Evolutionary conservation across 2,329 filamentous ascomycete species (phyloP), one percentile per base, ranked within the genome.

Genomic region (Fusarium ambrosium): DNA sequence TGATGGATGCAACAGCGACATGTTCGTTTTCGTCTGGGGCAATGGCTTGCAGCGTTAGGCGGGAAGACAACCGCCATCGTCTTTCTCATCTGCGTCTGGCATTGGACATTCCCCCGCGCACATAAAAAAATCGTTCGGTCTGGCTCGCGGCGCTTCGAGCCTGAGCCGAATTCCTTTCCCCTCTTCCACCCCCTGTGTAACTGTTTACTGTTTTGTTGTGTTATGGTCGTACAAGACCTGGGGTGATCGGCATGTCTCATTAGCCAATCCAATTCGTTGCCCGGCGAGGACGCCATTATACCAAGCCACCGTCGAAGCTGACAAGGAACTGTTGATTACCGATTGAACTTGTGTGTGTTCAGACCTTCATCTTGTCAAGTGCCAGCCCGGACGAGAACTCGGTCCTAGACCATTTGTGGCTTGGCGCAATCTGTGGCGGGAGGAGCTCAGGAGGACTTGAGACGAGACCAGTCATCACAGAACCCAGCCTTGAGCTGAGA

Each of bases 21-120:
- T 27, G 29, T 29, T 68, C 51, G 24, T 70, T 68, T 58, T 71
- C 53, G 18, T 71, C 70, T 73, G 60, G 71, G 71, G 60, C 51
- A 73, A 62, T 61, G 71, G 53, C 41, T 62, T 56, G 53, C 58
- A 59, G 29, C 39, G 53, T 36, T 65, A 69, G 59, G 39, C 53
- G 48, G 64, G 69, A 45, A 73, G 67, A 64, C 71, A 74, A 61
- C 67, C 67, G 71, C 71, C 71, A 68, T 71, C 63, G 71, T 67
- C 67, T 62, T n/a, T n/a, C 32, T 20, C 14, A 14, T 24, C 20
- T 45, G 43, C 20, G 45, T 27, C 45, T 51, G 45, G 32, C 53
- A 34, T 34, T 56, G 53, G 29, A 22, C n/a, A 24, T 37, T 9
- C 32, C 29, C 32, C 29, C 32, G n/a, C 53, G n/a, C n/a, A n/a